Base-by-base conservation (phyloP, 2,329 filamentous ascomycete genomes). In the Fusarium sp. region DNA sequence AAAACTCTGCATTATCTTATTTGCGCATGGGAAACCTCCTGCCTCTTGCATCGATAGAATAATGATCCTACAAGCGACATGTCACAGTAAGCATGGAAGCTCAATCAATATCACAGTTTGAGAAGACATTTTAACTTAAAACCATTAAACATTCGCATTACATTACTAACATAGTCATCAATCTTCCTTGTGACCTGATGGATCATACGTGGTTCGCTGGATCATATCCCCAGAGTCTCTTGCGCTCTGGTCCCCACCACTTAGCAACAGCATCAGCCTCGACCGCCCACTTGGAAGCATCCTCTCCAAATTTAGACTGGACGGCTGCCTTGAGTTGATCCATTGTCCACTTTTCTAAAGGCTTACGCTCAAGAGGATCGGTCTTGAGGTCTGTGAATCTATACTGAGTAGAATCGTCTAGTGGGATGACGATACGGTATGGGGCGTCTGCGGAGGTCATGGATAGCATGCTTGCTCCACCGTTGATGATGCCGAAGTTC, bases 401-500 rank as follows among this genome's bases (percentile, higher is more conserved):
- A 68, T 77, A 80, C 51, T 76, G 77, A 7, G 74, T 72, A 20
- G 74, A 74, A 39, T 75, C 64, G 33, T 78, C 72, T 0, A 79
- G 71, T 1, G 78, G 78, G 10, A 80, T 69, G 3, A 79, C 74
- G 4, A 80, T 65, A 42, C 76, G 74, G 69, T 75, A 76, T 1
- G 75, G 44, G 66, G 78, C 24, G 74, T 81, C 63, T 3, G 77
- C 69, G 8, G 75, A 73, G 7, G 78, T 78, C 31, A 80, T 69
- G 7, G 74, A 72, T 11, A 80, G 45, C 73, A 79, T 76, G 53
- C 77, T 76, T 0, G 75, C 72, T 24, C 78, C 78, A 2, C 76
- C 74, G 33, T 80, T 80, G 38, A 80, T 71, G 40, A 79, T 72
- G 10, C 74, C 76, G 49, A 78, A 79, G 44, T 80, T 79, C 78